Conservation (phyloP, 1,139 yeast genomes). For the Saccharomyces hybrid region DNA sequence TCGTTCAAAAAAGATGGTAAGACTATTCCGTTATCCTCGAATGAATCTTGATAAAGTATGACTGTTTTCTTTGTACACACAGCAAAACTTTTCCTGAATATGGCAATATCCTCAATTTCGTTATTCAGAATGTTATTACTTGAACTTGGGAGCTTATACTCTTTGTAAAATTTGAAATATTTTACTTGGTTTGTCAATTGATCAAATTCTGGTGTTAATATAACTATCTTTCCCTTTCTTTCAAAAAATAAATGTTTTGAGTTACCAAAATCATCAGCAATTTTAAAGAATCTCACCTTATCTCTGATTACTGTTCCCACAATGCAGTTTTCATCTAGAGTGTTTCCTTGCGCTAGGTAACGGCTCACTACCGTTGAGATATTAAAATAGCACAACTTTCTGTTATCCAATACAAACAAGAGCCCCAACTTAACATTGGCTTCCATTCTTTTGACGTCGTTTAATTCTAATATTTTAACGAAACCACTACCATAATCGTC, state of each 20-base stretch:
- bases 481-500: constrained; percentile 36
- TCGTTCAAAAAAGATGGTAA: constrained; percentile 40
- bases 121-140: constrained; percentile 43
- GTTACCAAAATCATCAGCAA: constrained; percentile 54
- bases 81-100: constrained; percentile 56
- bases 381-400: constrained; percentile 53
- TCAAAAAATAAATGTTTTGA: constrained; percentile 50
- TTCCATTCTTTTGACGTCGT: constrained; percentile 52
- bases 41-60: constrained; percentile 47
- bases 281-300: constrained; percentile 47
- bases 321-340: constrained; percentile 23
- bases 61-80: constrained; percentile 65
- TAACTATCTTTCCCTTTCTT: constrained; percentile 37
- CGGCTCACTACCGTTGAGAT: constrained; percentile 39
- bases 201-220: constrained; percentile 38
- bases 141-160: constrained; percentile 25
- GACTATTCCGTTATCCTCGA: constrained; percentile 50
- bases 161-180: constrained; percentile 47
- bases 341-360: constrained; percentile 26
- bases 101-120: constrained; percentile 49
- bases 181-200: constrained; percentile 48
- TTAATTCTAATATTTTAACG: constrained; percentile 46
- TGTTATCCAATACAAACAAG: constrained; percentile 52
- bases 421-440: constrained; percentile 53
- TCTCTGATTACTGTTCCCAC: constrained; percentile 33